These are phyloP conservation scores for Mucor plumbeus DNA, from an alignment of 371 early-diverging fungal species.

Conservation along the genomic window DNA sequence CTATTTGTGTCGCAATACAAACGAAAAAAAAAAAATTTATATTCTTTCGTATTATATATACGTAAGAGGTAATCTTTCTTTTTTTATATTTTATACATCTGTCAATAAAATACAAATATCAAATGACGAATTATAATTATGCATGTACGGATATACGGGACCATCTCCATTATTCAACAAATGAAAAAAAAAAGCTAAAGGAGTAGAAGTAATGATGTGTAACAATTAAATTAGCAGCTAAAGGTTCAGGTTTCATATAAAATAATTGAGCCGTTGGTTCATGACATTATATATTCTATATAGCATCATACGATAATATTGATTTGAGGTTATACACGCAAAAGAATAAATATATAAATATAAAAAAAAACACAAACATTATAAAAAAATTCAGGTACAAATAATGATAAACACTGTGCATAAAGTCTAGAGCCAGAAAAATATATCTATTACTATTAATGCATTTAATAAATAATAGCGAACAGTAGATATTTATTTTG, in stretches of 20 bases:
- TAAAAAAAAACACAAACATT: not conserved
- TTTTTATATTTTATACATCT: not conserved
- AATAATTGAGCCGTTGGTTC: not conserved
- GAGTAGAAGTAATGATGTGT: conserved; percentile 14
- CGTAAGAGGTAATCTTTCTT: too few relatives aligned
- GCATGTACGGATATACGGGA: not conserved
- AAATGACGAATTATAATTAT: not conserved
- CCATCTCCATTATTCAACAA: not conserved
- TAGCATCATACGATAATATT: not conserved
- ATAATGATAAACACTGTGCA: not conserved
- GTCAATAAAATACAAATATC: not conserved
- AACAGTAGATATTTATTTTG: not conserved
- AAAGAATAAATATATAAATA: too few relatives aligned
- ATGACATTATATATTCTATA: too few relatives aligned
- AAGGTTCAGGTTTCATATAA: not conserved
- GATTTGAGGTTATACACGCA: too few relatives aligned
- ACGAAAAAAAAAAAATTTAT: not conserved
- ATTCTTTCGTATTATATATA: too few relatives aligned
- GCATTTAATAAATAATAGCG: not conserved
- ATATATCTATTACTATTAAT: not conserved
- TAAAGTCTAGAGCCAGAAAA: not conserved
- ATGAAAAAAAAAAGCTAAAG: not conserved
- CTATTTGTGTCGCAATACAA: conserved; percentile 10
- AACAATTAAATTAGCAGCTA: conserved; percentile 5
- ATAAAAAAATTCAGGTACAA: conserved; percentile 1